Evolutionary conservation across 23 red algal genomes (phyloP), one percentile per base, ranked within the genome.

Genomic region (Porphyridium purpureum): DNA sequence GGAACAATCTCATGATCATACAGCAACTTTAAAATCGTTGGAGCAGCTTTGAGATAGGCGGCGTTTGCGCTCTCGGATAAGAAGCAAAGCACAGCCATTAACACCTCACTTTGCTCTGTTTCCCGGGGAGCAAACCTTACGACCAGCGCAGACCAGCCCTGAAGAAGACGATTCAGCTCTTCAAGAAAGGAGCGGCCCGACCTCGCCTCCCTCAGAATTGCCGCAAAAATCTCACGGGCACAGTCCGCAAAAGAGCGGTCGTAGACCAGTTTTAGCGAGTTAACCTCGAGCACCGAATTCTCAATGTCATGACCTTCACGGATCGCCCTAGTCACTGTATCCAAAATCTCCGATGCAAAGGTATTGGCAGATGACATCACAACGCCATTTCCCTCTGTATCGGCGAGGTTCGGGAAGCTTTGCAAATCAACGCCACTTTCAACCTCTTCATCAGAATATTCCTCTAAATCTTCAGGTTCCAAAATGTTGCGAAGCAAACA

Each of bases 181-280:
- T 47, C 55, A n/a, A 53, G 64, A 50, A 74, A 31, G 4, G 30
- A 19, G 24, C 33, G 31, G 31, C 6, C 30, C 33, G 69, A 61
- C 32, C 14, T 62, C 55, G 49, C 38, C 26, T 48, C 69, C 33
- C 26, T 1, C 42, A 38, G 55, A 28, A 74, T 30, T 2, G 25
- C 57, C 31, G 44, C 54, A 0, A 47, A 41, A 22, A 74, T 49
- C n/a, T 31, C 40, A 0, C 57, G 31, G 57, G 54, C 21, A 0
- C 57, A 62, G 33, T 74, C 69, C n/a, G 55, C 55, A 51, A 74
- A 62, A 33, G 56, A 57, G 32, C 55, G 35, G 21, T 83, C 31
- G 57, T 83, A 83, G 27, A 63, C 72, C 41, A 90, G 48, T 41
- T 73, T 76, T n/a, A 90, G 59, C 1, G 66, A 70, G 52, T 77